Evolutionary conservation across 805 yeast genomes (phyloP).

Genomic region (Nematodospora valgi): DNA sequence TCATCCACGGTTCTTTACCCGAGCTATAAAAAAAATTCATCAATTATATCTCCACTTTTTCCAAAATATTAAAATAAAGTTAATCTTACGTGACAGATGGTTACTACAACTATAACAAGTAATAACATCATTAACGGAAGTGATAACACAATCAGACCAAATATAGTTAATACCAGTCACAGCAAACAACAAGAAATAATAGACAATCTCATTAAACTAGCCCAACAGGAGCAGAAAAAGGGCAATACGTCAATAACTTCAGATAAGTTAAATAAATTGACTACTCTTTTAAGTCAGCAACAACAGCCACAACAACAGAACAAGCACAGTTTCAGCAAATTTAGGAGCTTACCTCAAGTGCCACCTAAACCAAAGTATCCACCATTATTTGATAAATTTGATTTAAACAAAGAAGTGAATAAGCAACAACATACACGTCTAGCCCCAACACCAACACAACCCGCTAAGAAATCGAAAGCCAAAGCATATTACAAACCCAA

Average conservation of each 20-base stretch:
- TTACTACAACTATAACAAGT: slow-evolving; percentile 5
- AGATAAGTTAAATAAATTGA: slow-evolving; percentile 32
- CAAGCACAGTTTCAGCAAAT: slow-evolving; percentile 7
- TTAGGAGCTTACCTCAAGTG: slow-evolving; percentile 13
- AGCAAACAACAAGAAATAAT: slow-evolving; percentile 21
- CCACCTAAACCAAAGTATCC: slow-evolving; percentile 29
- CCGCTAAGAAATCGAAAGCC: background rate
- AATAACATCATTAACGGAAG: background rate
- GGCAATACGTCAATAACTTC: slow-evolving; percentile 37
- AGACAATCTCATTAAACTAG: slow-evolving; percentile 25
- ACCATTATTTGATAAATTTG: slow-evolving; percentile 31
- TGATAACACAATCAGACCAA: background rate
- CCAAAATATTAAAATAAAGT: too few species aligned
- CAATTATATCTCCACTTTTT: too few species aligned
- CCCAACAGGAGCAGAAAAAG: slow-evolving; percentile 33
- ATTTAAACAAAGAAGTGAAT: slow-evolving; percentile 14
- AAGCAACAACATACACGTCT: slow-evolving; percentile 6
- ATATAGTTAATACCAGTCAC: background rate
- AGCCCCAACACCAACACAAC: background rate
- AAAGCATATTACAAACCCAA: slow-evolving; percentile 6
- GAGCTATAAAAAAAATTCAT: too few species aligned
- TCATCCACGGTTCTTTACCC: too few species aligned
- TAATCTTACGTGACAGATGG: slow-evolving; percentile 7
- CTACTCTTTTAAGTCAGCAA: slow-evolving; percentile 21
- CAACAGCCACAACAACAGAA: slow-evolving; percentile 4